Evolutionary conservation across 306 rosid species (phyloP), one percentile per base, ranked within the genome.

Genomic region (Pyrus bretschneideri): DNA sequence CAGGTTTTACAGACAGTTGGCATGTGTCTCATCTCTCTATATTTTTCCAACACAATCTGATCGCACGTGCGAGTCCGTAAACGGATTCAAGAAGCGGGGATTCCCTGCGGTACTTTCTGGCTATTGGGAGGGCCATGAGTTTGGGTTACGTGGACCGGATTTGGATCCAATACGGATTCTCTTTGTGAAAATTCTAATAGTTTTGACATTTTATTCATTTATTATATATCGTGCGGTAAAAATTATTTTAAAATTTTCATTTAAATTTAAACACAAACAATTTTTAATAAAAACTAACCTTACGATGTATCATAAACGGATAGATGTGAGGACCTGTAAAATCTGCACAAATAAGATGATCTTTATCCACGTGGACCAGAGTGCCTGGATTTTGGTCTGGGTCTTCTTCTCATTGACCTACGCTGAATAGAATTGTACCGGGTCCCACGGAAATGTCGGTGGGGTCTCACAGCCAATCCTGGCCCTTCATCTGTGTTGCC

Each of bases 401-500:
- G 18, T 14, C 18, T 30, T 29, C 0, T 6, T 30, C 42, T 0
- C 17, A 6, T 31, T 63, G 22, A 30, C 40, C 68, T 61, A 18
- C 68, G 4, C 19, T 11, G 18, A 61, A 15, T 3, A 31, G 33
- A 15, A 31, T 64, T 31, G n/a, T 64, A 17, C 2, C 3, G 14
- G 74, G 19, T 70, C 74, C 62, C 23, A 46, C 52, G 10, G 71
- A 18, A 44, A 23, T 76, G 73, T 81, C 73, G 73, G 77, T 70
- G 78, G 74, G 80, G 52, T 69, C 76, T 52, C 75, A 38, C 58
- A 17, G 31, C 27, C 33, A 73, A 81, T 75, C 76, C 18, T 15
- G 18, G 49, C 69, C 80, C 55, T 81, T 42, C 49, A 61, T 74
- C 7, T 29, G 1, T 33, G 0, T 6, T 19, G 19, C 12, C 52